Base-by-base conservation (phyloP, 176 grass and related monocot genomes). In the Triticum dicoccoides region DNA sequence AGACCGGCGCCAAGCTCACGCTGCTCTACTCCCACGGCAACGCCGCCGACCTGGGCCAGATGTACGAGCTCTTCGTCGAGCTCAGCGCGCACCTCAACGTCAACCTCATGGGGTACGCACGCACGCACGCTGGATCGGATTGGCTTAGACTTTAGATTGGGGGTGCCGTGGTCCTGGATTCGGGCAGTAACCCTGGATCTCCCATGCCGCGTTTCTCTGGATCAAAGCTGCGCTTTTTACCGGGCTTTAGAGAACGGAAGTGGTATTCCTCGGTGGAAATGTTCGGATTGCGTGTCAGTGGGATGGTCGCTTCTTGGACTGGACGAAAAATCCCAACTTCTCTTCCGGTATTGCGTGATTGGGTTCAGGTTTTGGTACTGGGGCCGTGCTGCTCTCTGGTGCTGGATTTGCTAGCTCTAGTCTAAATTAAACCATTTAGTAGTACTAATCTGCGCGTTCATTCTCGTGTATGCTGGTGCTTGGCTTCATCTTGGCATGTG, bases 11-110 rank as follows among this genome's bases (percentile, higher is more conserved):
- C 34, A 90, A 72, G 51, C 92, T 98, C 74, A 94, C 96, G 56
- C 83, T 98, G 81, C 96, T 98, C 74, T 98, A 98, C 90, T 98
- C 96, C 30, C 96, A 98, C 85, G 96, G 96, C 64, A 98, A 98
- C 89, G 96, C 96, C 4, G 96, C 96, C 9, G 96, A 98, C 89
- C 91, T 98, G 24, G 96, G 96, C 61, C 96, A 95, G 89, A 94
- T 98, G 96, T 95, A 91, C 73, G 96, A 98, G 77, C 96, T 98
- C 83, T 94, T 95, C 89, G 79, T 91, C 81, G 96, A 98, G 88
- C 91, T 98, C 80, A 94, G 96, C 84, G 86, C 82, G 1, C 96
- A 98, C 89, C 93, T 98, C 37, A 91, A 94, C 87, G 93, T 95
- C 79, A 98, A 95, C 83, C 89, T 98, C 83, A 98, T 98, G 88